Evolutionary conservation across 106 monocot species (phyloP).

Genomic region (Apostasia shenzhenica): DNA sequence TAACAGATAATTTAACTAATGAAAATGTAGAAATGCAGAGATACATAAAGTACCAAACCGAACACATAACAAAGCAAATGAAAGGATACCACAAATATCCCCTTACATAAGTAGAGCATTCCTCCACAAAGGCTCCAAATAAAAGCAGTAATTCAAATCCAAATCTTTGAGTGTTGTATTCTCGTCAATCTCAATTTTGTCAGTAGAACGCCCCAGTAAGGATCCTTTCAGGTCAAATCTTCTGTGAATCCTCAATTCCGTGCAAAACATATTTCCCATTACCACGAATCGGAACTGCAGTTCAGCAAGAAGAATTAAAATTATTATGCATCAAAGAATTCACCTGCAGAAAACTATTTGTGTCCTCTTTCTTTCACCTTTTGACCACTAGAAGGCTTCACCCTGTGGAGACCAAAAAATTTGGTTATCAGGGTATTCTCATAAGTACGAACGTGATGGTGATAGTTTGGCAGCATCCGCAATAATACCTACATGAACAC

Average conservation of each 20-base stretch:
- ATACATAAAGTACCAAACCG: no score
- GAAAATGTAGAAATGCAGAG: no score
- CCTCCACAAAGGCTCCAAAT: constrained; percentile 93
- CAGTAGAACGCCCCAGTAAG: constrained; percentile 79
- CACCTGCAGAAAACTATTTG: not conserved
- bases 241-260: constrained; percentile 90
- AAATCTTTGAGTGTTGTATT: constrained; percentile 94
- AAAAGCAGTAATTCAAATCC: constrained; percentile 77
- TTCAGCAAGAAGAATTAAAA: constrained; percentile 6
- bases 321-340: constrained; percentile 1
- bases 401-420: constrained; percentile 95
- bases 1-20: no score
- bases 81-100: constrained; percentile 1
- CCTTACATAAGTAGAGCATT: constrained; percentile 67
- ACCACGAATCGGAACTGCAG: constrained; percentile 97
- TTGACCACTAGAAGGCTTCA: constrained; percentile 97
- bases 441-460: constrained; percentile 77
- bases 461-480: constrained; percentile 87
- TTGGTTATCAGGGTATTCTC: constrained; percentile 98
- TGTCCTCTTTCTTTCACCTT: constrained; percentile 46
- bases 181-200: constrained; percentile 96
- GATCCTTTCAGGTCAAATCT: constrained; percentile 98
- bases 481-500: constrained; percentile 58
- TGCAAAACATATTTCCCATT: constrained; percentile 99
- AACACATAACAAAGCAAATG: constrained; percentile 2